Evolutionary conservation across 129 eudicot genomes (phyloP), one percentile per base, ranked within the genome.

Genomic region (Tagetes erecta): DNA sequence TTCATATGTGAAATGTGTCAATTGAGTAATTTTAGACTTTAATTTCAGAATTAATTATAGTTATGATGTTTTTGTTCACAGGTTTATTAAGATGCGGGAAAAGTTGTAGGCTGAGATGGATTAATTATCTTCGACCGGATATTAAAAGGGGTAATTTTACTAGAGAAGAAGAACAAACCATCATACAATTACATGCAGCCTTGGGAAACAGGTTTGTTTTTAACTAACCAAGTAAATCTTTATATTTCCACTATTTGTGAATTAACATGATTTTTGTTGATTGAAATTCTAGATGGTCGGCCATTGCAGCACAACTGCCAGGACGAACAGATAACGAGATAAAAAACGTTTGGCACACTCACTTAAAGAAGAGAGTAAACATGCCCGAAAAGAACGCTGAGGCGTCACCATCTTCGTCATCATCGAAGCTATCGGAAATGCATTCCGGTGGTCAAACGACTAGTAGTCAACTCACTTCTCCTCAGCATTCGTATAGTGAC

Each of bases 321-420:
- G 97, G 97, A 30, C 83, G 97, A 2, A 92, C 97, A 0, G 97
- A 92, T 79, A 92, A 92, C 20, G 96, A 92, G 68, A 92, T 92
- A 0, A 92, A 92, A 46, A 92, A 92, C 57, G 88, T 92, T 6
- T 92, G 97, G 97, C 89, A 92, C 77, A 89, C 96, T 40, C 94
- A 87, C 51, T 86, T 92, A 56, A 92, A 87, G 59, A 92, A 92
- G 73, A 80, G 80, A 65, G 58, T 85, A 33, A 70, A 76, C 12
- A 50, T 74, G 33, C 60, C 47, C 10, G 72, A 74, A 55, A 71
- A 60, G 51, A 67, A 71, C 1, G 4, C 2, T 47, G 74, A 41
- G 41, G 67, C 73, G 27, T 72, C 68, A 42, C 52, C 66, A 3
- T 63, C 82, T 1, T 47, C 82, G 0, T 75, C 80, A 13, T 68